A percentile compares a stretch with the other conserved stretches of the same genome.
These are phyloP conservation scores for Quercus gilva DNA, from an alignment of 306 rosid genomes.

Conservation along the genomic window DNA sequence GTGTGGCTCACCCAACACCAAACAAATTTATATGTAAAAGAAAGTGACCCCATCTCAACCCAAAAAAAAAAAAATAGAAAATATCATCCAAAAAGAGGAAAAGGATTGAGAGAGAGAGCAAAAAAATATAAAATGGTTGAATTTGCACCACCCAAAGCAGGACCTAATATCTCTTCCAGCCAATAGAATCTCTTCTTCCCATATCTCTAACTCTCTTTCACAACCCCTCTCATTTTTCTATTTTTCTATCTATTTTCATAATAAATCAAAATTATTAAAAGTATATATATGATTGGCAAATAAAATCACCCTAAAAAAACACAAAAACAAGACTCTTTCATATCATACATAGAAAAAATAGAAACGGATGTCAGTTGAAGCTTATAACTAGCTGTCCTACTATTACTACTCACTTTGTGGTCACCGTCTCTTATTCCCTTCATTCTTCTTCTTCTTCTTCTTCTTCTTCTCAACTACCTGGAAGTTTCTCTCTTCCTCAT, in stretches of 20 bases:
- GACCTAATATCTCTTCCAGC: conserved; percentile 67
- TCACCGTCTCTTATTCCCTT: conserved; percentile 25
- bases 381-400: neutral
- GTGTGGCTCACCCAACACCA: neutral
- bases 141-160: conserved; percentile 51
- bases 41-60: neutral
- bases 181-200: conserved; percentile 54
- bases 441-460: neutral
- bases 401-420: conserved; percentile 8
- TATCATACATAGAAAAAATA: neutral
- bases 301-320: neutral
- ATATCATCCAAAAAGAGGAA: neutral
- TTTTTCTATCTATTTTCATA: neutral
- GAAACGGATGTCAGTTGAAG: neutral
- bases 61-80: too few relatives aligned
- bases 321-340: too few relatives aligned
- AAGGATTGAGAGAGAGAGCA: neutral
- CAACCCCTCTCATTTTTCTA: neutral
- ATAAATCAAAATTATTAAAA: neutral
- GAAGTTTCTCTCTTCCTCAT: neutral
- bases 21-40: neutral
- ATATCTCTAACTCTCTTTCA: conserved; percentile 51
- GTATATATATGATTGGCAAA: neutral
- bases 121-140: neutral
- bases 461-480: neutral